Percentiles rank a stretch among this genome's conserved stretches.
These are phyloP conservation scores for Chalciporus piperatoides DNA, from an alignment of 1,284 basidiomycete genomes.

Conservation along the genomic window DNA sequence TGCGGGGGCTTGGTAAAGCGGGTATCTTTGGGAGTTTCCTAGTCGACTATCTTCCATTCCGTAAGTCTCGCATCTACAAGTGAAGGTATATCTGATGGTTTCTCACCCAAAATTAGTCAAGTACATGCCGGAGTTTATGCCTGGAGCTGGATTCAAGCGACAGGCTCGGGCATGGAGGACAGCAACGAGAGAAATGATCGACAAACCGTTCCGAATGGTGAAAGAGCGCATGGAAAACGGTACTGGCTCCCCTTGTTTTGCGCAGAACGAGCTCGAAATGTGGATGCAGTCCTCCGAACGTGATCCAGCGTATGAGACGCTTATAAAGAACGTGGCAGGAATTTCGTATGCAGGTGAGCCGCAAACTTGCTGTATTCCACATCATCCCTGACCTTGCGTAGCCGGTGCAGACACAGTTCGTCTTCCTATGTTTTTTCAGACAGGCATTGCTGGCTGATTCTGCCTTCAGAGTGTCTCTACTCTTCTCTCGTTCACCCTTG, in stretches of 20 bases:
- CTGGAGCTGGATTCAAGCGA: conserved; percentile 37
- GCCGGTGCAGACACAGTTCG: conserved; percentile 28
- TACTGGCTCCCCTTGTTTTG: conserved; percentile 33
- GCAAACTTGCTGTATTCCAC: not conserved
- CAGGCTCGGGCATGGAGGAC: conserved; percentile 40
- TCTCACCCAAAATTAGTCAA: conserved; percentile 31
- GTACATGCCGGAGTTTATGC: conserved; percentile 38
- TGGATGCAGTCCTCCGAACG: conserved; percentile 24
- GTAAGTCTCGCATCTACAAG: conserved; percentile 15
- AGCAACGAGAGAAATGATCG: conserved; percentile 37
- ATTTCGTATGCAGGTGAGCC: conserved; percentile 40
- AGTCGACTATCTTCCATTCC: conserved; percentile 34
- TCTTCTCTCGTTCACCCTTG: conserved; percentile 37
- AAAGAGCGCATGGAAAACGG: conserved; percentile 37
- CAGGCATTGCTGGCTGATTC: not conserved
- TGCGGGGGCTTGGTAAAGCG: conserved; percentile 34
- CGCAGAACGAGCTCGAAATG: conserved; percentile 36
- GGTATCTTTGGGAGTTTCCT: conserved; percentile 42
- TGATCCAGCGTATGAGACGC: conserved; percentile 30
- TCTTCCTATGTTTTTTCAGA: not conserved
- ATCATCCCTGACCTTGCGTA: conserved; percentile 5
- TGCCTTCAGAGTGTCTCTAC: conserved; percentile 17
- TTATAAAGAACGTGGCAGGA: conserved; percentile 42
- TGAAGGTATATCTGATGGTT: not conserved
- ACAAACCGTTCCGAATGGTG: conserved; percentile 39